Evolutionary conservation across 176 grass and related monocot genomes (phyloP).

Genomic region (Typha latifolia): DNA sequence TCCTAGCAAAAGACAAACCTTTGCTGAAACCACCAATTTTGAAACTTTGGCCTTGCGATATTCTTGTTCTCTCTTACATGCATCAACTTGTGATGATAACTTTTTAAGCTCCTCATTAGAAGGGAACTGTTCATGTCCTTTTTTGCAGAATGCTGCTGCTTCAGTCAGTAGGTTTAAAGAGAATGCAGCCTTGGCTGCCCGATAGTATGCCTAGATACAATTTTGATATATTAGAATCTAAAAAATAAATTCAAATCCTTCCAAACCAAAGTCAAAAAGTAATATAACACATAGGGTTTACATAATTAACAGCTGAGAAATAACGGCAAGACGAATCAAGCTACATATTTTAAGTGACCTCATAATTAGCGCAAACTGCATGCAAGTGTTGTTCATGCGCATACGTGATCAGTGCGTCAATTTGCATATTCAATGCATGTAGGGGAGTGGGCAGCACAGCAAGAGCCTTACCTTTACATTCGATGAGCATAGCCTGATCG

Average conservation of each 20-base stretch:
- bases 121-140: constrained; percentile 49
- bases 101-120: constrained; percentile 72
- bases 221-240: not conserved
- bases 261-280: not conserved
- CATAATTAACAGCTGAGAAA: not conserved
- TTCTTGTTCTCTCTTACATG: constrained; percentile 38
- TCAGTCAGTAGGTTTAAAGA: constrained; percentile 45
- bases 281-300: not conserved
- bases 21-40: constrained; percentile 36
- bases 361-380: not conserved
- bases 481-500: constrained; percentile 42
- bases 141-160: constrained; percentile 60
- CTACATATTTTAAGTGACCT: not conserved
- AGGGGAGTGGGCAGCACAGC: not conserved
- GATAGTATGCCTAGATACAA: constrained; percentile 70
- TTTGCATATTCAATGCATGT: not conserved
- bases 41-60: constrained; percentile 41
- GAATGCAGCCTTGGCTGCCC: constrained; percentile 68
- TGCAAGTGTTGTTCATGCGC: not conserved
- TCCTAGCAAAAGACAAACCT: constrained; percentile 32
- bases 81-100: constrained; percentile 45
- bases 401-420: not conserved
- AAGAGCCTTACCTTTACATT: constrained; percentile 59
- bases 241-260: not conserved
- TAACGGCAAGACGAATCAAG: not conserved